Evolutionary conservation across 2,329 filamentous ascomycete genomes (phyloP), one percentile per base, ranked within the genome.

Genomic region (Furcasterigmium sp.): DNA sequence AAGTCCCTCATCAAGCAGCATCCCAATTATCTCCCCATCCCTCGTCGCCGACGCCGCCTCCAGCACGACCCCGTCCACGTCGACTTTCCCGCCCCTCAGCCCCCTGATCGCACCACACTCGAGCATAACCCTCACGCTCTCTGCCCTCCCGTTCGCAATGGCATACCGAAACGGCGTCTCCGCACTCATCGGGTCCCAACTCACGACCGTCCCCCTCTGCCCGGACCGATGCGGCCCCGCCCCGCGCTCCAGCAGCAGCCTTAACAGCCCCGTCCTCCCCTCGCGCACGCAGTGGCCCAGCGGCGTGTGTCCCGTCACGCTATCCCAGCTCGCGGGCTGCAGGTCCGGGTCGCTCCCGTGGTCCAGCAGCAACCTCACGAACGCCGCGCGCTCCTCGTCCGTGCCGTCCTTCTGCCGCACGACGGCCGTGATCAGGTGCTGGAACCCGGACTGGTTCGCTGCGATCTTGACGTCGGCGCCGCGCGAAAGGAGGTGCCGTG

Each of bases 401-500:
- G 21, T 19, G 5, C 26, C 18, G 8, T 17, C 17, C 17, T 14
- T 13, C 17, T 40, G 26, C 28, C 32, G 30, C 9, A 30, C 17
- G 18, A 30, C 14, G 4, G 29, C 14, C 13, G 38, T 40, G 28
- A 40, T 29, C 30, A 48, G 48, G 25, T 34, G 50, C 5, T 46
- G 28, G 37, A 42, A 41, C 2, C 46, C 46, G 17, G 46, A 41
- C 37, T 41, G 46, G 11, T 35, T 35, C 2, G 18, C 28, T 5
- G 38, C 14, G 14, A 40, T 15, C 4, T 26, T 21, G 1, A 36
- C 26, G 18, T 39, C 35, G 7, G 46, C 48, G n/a, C 48, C 46
- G 8, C 46, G 37, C 26, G 41, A 11, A 6, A 65, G 43, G 3
- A 65, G 51, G 8, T 64, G 36, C 14, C 51, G 53, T 1, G 62